Evolutionary conservation across 768 basidiomycete genomes (phyloP), one percentile per base, ranked within the genome.

Genomic region (Lentinula raphanica): DNA sequence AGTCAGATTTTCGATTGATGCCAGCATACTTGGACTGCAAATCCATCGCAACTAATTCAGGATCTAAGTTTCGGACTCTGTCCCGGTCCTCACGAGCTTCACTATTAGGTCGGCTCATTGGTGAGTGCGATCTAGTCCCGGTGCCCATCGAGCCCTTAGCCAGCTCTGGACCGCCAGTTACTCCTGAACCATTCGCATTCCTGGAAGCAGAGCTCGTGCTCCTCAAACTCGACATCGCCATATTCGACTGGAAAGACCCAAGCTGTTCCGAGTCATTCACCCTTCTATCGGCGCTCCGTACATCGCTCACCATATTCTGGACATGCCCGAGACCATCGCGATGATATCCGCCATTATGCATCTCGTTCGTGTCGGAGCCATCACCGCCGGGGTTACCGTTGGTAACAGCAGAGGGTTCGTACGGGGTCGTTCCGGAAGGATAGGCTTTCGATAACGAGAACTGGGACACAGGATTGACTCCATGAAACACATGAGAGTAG

Each of bases 201-300:
- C 36, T 53, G 23, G 28, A 39, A 1, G 32, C 35, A 13, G 51
- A 53, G 11, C 46, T 48, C 36, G 36, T 53, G 21, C 51, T 53
- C 51, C 51, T 36, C 28, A 53, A 53, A 25, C 51, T 53, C 21
- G 51, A 53, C 51, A 39, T 53, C 23, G 49, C 49, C 49, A 50
- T 50, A 23, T 53, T 28, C 2, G 32, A 53, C 19, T 53, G 51
- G 23, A 53, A 39, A 35, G 23, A 5, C 42, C 42, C 42, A 44
- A 44, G 42, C 12, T 21, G 42, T 4, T 23, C 42, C 42, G 42
- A 44, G 32, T 51, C 49, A 21, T 28, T 31, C 46, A 48, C n/a
- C n/a, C n/a, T 48, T 0, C 13, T 13, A 28, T 48, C 19, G 5
- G 12, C 29, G 46, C 46, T 48, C 19, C 42, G 42, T n/a, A 44